Evolutionary conservation across 192 early-diverging fungal species (phyloP).

Genomic region (Jimgerdemannia flammicorona): DNA sequence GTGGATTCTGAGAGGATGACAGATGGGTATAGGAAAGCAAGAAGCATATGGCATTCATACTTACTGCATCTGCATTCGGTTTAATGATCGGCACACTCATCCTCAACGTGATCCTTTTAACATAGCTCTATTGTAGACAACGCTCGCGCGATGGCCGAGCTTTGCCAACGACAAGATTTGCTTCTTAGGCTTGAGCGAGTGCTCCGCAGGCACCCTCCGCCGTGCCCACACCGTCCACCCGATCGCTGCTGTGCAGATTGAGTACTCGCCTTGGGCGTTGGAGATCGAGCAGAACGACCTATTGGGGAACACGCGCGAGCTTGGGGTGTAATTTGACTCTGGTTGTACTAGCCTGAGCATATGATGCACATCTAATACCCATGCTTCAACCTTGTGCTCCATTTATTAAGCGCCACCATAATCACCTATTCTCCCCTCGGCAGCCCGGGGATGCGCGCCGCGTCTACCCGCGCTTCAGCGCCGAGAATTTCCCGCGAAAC

Average conservation of each 20-base stretch:
- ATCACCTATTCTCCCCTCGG: too few species aligned
- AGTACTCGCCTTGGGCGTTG: slow-evolving; percentile 50
- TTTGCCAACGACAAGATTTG: slow-evolving; percentile 61
- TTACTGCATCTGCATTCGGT: slow-evolving; percentile 13
- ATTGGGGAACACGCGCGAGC: slow-evolving; percentile 45
- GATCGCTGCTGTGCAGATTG: slow-evolving; percentile 51
- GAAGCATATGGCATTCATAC: too few species aligned
- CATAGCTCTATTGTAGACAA: slow-evolving; percentile 58
- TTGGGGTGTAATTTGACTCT: too few species aligned
- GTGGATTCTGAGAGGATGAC: neutral
- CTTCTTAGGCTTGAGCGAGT: slow-evolving; percentile 58
- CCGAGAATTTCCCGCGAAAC: too few species aligned
- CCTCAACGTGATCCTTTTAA: slow-evolving; percentile 50
- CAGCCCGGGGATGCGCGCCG: too few species aligned
- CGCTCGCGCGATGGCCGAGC: slow-evolving; percentile 53
- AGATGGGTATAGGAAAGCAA: too few species aligned
- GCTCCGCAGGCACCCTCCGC: slow-evolving; percentile 49
- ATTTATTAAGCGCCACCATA: too few species aligned
- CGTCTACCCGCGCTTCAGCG: too few species aligned
- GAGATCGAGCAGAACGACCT: slow-evolving; percentile 63
- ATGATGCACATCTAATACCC: too few species aligned
- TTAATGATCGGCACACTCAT: slow-evolving; percentile 60
- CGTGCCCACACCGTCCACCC: slow-evolving; percentile 67
- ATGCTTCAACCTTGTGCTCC: too few species aligned
- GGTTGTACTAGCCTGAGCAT: too few species aligned